Evolutionary conservation across 2,329 filamentous ascomycete species (phyloP).

Genomic region (Conoideocrella luteorostrata): DNA sequence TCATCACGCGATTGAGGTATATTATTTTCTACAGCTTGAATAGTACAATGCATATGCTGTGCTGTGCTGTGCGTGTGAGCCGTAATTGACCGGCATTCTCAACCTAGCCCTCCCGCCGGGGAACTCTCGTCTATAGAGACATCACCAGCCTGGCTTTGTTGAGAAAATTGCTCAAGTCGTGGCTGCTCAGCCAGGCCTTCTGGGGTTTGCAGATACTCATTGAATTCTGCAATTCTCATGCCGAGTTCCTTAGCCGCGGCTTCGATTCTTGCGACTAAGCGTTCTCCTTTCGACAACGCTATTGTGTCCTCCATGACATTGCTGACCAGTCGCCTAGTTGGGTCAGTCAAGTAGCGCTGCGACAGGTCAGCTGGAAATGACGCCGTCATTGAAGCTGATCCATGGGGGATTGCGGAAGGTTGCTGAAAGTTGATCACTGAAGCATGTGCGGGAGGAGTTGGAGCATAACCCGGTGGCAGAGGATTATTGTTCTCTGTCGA

Average conservation of each 20-base stretch:
- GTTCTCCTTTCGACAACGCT: constrained; percentile 34
- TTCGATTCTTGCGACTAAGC: constrained; percentile 46
- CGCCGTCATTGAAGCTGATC: neutral
- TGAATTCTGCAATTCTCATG: constrained; percentile 44
- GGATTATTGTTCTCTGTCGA: constrained; percentile 39
- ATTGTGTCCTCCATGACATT: constrained; percentile 41
- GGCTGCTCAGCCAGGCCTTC: constrained; percentile 22
- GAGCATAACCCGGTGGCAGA: constrained; percentile 19
- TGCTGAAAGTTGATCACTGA: constrained; percentile 16
- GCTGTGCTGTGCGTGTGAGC: neutral
- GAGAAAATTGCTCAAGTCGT: constrained; percentile 8
- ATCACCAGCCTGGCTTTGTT: constrained; percentile 16
- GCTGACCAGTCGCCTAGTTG: constrained; percentile 17
- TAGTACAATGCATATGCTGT: too few species aligned
- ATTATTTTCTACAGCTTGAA: too few species aligned
- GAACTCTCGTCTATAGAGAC: constrained; percentile 12
- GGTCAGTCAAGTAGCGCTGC: constrained; percentile 22
- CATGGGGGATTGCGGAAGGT: constrained; percentile 1
- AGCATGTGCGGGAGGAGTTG: constrained; percentile 3
- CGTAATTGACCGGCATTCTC: too few species aligned
- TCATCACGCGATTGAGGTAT: too few species aligned
- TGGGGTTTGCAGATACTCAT: constrained; percentile 31
- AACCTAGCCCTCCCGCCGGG: neutral
- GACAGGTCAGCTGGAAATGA: constrained; percentile 23
- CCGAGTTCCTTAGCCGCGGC: constrained; percentile 48